Base-by-base conservation (phyloP, 208 protist genomes). In the Wallacemonas collosoma region DNA sequence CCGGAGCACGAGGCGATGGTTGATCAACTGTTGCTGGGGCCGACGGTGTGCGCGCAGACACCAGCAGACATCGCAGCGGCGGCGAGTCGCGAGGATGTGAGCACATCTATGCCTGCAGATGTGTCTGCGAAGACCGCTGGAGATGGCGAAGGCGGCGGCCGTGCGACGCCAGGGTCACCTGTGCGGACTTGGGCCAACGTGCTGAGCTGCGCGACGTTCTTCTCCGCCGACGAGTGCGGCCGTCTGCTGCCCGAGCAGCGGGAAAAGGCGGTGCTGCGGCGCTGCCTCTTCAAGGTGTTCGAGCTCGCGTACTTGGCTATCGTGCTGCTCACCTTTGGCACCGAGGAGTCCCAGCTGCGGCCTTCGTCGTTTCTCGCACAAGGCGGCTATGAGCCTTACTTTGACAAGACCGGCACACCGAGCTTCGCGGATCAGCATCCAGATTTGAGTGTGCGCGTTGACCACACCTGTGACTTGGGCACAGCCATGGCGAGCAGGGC, bases 211-310 rank as follows among this genome's bases (percentile, higher is more conserved):
- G 61, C 60, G 2, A 55, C 51, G 2, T 75, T 75, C 71, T 68
- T 68, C n/a, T 44, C 71, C 35, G 38, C 60, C 56, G 66, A 54
- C 41, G 66, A 71, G 43, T 36, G 43, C 53, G 50, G 50, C 17
- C 26, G 38, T 6, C 54, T 75, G 35, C 61, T 61, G 48, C 50
- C 57, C 11, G 58, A 50, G 71, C 71, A 63, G 48, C 55, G 65
- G n/a, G 17, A 51, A 35, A 47, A 72, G 9, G 17, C 53, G 14
- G 48, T 75, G 61, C 55, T 54, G 51, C 56, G 57, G 8, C 75
- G 82, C 39, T 40, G 56, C 53, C 41, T 89, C 51, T 64, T 83
- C 56, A 90, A 85, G 79, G 85, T 72, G n/a, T 77, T 87, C 48
- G 75, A 83, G 39, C 82, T 85, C 63, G 50, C 82, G 47, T 80